Percentiles rank a stretch among this genome's conserved stretches.
Conservation (phyloP, 2,329 filamentous ascomycete species). For the Fusarium sp. region DNA sequence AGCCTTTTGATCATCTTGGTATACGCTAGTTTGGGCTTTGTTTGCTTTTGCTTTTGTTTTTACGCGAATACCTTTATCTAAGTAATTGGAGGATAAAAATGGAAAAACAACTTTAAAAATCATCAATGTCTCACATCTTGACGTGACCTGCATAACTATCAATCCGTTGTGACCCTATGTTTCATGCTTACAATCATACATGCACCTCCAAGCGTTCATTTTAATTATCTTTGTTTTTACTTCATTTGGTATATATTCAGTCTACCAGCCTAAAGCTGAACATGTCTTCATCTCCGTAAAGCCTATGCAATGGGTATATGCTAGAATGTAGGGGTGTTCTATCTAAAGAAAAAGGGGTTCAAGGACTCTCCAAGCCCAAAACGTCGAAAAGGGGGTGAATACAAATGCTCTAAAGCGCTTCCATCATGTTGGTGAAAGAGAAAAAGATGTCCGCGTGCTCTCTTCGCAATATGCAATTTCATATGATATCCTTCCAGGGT, state of each 20-base stretch:
- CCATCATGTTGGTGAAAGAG: slow-evolving; percentile 14
- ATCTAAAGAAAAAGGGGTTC: slow-evolving; percentile 24
- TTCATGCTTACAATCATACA: background rate
- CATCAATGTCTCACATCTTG: background rate
- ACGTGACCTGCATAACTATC: background rate
- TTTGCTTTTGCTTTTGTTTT: background rate
- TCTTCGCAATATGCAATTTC: slow-evolving; percentile 43
- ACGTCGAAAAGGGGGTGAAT: slow-evolving; percentile 23
- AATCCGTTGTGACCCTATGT: background rate
- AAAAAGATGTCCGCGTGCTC: slow-evolving; percentile 21
- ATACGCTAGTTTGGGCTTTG: background rate
- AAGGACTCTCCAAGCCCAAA: slow-evolving; percentile 27
- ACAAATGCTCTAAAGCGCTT: slow-evolving; percentile 32
- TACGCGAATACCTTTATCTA: background rate
- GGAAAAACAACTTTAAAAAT: background rate
- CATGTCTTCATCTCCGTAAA: slow-evolving; percentile 46
- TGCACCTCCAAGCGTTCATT: background rate
- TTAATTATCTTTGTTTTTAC: slow-evolving; percentile 5
- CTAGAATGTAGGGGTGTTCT: slow-evolving; percentile 47
- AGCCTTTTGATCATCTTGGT: slow-evolving; percentile 3
- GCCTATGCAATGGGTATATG: slow-evolving; percentile 54
- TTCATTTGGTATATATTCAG: slow-evolving; percentile 33
- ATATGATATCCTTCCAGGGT: slow-evolving; percentile 31
- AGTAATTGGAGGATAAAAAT: slow-evolving; percentile 12
- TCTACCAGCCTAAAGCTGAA: slow-evolving; percentile 37